Evolutionary conservation across 495 filamentous ascomycete species (phyloP).

Genomic region (Hypoxylon trugodes): DNA sequence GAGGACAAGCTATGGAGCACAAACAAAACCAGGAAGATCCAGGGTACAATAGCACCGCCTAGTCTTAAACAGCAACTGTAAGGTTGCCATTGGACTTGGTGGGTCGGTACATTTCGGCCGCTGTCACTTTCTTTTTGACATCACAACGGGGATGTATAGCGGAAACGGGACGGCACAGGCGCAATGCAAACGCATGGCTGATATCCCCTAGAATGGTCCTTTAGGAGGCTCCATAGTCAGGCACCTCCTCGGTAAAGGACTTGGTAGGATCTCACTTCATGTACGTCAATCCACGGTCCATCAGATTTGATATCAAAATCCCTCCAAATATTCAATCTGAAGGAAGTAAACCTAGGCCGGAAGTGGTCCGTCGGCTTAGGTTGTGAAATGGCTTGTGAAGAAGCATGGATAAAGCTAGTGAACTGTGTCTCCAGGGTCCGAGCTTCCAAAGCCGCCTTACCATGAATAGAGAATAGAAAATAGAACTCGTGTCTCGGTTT

Average conservation of each 20-base stretch:
- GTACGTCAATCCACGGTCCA: background rate
- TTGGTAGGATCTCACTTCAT: background rate
- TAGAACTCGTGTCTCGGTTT: conserved; percentile 24
- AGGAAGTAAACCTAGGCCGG: background rate
- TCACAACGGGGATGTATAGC: conserved; percentile 18
- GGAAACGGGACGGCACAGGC: conserved; percentile 29
- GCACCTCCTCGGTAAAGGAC: background rate
- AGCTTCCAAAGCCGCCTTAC: background rate
- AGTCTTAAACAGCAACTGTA: conserved; percentile 13
- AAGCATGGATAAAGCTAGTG: background rate
- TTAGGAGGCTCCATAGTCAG: background rate
- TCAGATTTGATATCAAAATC: conserved; percentile 3
- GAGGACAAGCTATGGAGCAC: conserved; percentile 29
- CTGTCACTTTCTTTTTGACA: conserved; percentile 39
- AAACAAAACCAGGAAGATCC: conserved; percentile 31
- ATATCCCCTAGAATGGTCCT: conserved; percentile 12
- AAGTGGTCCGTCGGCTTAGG: conserved; percentile 1
- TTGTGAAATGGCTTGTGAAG: too few relatives aligned
- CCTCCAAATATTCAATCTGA: background rate
- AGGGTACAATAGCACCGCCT: conserved; percentile 23
- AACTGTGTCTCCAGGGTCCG: background rate
- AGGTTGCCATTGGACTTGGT: conserved; percentile 7
- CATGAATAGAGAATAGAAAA: conserved; percentile 14
- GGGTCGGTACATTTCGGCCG: conserved; percentile 32
- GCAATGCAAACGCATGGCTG: conserved; percentile 41